Evolutionary conservation across 441 rosid species (phyloP), one percentile per base, ranked within the genome.

Genomic region (Omphalea diandra): DNA sequence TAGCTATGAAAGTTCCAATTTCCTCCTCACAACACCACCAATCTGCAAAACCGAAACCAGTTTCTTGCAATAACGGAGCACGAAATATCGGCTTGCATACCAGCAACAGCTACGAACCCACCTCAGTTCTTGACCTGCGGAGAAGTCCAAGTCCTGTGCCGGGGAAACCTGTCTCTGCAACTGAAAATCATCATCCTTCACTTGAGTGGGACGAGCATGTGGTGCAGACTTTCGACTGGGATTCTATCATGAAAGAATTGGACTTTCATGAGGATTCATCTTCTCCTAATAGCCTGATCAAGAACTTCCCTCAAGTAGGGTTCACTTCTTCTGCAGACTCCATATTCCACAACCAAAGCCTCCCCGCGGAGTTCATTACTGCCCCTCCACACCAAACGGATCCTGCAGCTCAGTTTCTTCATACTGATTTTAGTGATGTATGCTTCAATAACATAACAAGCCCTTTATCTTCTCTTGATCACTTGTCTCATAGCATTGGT

Each of bases 161-260:
- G 5, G 78, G 77, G 14, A 85, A 77, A 52, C 77, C 82, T 0
- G 69, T 69, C 10, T 20, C 75, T 24, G 41, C 73, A 5, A 5
- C 76, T 11, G 82, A 79, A n/a, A n/a, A n/a, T n/a, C n/a, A n/a
- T n/a, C n/a, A n/a, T 38, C 60, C 80, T 43, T 70, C 67, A 12
- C 43, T 69, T 55, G 94, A 65, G 66, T 91, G 86, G 88, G 98
- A 87, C 54, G 93, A 91, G 36, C 88, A 87, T 55, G 85, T 84
- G 14, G 76, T 88, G 46, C 97, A 88, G 50, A 70, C n/a, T 62
- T 81, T 91, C 84, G 97, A 92, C 60, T 94, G 96, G 98, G 99
- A 94, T 54, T 85, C 94, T 11, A 81, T 90, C 72, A 89, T 94
- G 94, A 83, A 78, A 54, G 99, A 94, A 40, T 68, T 92, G 35